Conservation (phyloP, 495 filamentous ascomycete genomes). For the Talaromyces stipitatus region DNA sequence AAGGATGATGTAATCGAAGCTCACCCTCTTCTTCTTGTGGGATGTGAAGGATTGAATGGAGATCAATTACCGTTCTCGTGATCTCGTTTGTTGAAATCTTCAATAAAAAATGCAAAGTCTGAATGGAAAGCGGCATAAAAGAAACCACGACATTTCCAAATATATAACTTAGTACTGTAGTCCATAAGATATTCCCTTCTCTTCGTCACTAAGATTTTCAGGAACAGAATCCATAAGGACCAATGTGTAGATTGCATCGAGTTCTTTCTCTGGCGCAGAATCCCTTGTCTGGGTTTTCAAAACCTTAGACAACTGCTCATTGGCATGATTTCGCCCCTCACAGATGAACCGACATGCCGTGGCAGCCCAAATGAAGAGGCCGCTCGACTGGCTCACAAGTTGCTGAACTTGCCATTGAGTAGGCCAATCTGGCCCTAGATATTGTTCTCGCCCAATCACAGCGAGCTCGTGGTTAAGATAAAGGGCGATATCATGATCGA, state of each 20-base stretch:
- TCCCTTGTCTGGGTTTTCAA: conserved; percentile 12
- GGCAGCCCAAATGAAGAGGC: conserved; percentile 37
- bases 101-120: conserved; percentile 19
- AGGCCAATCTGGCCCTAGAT: conserved; percentile 25
- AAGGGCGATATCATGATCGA: conserved; percentile 10
- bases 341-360: conserved; percentile 33
- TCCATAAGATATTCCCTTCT: neutral
- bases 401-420: conserved; percentile 12
- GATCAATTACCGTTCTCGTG: neutral
- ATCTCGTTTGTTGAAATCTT: neutral
- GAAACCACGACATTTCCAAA: conserved; percentile 22
- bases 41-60: conserved; percentile 24
- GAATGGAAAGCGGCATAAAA: conserved; percentile 19
- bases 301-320: conserved; percentile 16
- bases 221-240: conserved; percentile 13
- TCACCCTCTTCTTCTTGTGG: conserved; percentile 16
- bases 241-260: conserved; percentile 16
- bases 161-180: conserved; percentile 7
- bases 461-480: conserved; percentile 5
- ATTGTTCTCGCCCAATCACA: neutral
- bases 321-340: conserved; percentile 14
- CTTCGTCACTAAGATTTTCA: neutral
- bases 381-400: conserved; percentile 29
- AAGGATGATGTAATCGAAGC: conserved; percentile 37
- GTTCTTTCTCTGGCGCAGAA: conserved; percentile 5